These are phyloP conservation scores for Saccharomycopsis guyanensis DNA, from an alignment of 805 yeast genomes.

Conservation along the genomic window DNA sequence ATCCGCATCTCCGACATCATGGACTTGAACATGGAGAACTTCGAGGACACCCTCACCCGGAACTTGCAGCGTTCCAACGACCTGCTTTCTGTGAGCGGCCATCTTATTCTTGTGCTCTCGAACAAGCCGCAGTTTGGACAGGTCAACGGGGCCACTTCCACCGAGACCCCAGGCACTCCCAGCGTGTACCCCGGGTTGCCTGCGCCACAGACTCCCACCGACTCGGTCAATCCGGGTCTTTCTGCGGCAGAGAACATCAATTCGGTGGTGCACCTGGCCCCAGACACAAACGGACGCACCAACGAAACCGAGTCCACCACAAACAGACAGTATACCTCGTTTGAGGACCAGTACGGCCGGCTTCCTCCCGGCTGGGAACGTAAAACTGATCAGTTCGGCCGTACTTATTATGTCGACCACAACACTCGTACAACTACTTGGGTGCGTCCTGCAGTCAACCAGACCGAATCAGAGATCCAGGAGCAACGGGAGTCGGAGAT, in stretches of 20 bases:
- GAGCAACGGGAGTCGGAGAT: slow-evolving; percentile 38
- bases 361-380: slow-evolving; percentile 99
- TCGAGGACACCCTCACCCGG: slow-evolving; percentile 84
- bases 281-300: slow-evolving; percentile 25
- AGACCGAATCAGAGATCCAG: slow-evolving; percentile 62
- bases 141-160: slow-evolving; percentile 23
- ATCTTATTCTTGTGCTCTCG: slow-evolving; percentile 70
- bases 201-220: slow-evolving; percentile 22
- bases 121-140: slow-evolving; percentile 28
- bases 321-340: slow-evolving; percentile 74
- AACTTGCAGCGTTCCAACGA: slow-evolving; percentile 90
- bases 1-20: slow-evolving; percentile 83
- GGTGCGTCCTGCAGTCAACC: slow-evolving; percentile 88
- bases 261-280: slow-evolving; percentile 25
- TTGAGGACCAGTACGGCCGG: slow-evolving; percentile 95
- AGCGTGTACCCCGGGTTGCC: slow-evolving; percentile 18
- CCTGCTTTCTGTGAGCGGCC: slow-evolving; percentile 87
- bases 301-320: slow-evolving; percentile 23
- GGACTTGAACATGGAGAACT: slow-evolving; percentile 42
- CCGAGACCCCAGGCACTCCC: slow-evolving; percentile 18
- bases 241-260: slow-evolving; percentile 15
- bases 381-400: slow-evolving; percentile 92
- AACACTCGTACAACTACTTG: slow-evolving; percentile 98
- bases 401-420: slow-evolving; percentile 97
- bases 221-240: slow-evolving; percentile 18